phyloP scores from a whole-genome alignment of 305 asterid species.

The Fraxinus greggii region DNA sequence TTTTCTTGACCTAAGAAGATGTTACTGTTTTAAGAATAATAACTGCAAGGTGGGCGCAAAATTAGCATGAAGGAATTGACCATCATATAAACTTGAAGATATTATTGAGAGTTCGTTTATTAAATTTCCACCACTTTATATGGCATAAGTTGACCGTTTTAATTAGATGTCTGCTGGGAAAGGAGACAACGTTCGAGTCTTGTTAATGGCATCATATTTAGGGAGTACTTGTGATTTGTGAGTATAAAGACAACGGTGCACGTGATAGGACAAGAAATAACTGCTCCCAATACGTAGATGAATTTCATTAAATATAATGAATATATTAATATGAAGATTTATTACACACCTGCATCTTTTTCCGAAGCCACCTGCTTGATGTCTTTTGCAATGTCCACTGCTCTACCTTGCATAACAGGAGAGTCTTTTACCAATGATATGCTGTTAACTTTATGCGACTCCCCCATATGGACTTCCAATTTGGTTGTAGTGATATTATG shows the following conservation, averaged over 20 bases:
- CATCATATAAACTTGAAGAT: neutral
- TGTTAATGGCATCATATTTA: neutral
- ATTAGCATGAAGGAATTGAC: neutral
- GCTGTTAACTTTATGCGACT: conserved; percentile 21
- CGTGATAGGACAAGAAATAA: neutral
- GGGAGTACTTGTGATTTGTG: neutral
- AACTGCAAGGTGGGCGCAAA: neutral
- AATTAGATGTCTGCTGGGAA: neutral
- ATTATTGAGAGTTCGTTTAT: neutral
- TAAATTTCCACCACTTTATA: neutral
- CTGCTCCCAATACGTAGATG: neutral
- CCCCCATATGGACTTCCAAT: conserved; percentile 26
- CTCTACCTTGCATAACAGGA: neutral
- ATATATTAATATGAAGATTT: neutral
- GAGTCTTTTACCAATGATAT: conserved; percentile 25
- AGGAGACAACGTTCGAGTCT: neutral
- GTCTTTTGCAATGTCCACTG: neutral
- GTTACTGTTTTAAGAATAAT: neutral
- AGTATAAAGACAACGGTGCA: neutral
- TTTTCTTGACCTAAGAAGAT: neutral
- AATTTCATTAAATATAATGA: neutral
- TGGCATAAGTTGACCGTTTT: neutral
- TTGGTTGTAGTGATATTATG: conserved; percentile 19
- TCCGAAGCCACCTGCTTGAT: neutral
- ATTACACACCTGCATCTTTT: neutral